Evolutionary conservation across 2,329 filamentous ascomycete genomes (phyloP), one percentile per base, ranked within the genome.

Genomic region (Hypoxylon sp.): DNA sequence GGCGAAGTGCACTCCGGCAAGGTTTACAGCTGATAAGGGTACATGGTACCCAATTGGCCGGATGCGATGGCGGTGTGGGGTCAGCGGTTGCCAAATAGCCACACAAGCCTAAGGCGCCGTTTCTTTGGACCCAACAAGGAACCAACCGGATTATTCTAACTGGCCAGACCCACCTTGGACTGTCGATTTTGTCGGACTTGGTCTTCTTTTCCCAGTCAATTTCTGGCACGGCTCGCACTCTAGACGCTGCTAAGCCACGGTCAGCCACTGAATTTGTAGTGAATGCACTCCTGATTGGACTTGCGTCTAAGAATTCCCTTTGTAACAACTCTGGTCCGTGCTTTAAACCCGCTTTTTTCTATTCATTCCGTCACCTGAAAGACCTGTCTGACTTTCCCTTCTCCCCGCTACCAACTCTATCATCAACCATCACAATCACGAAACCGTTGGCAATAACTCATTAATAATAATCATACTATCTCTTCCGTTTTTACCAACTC

Each of bases 291-390:
- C 37, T 55, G 45, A 51, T 50, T 55, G 45, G 51, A 41, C 51
- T 23, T 51, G 31, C 55, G 31, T 53, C 40, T 16, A 19, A 30
- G 35, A 16, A n/a, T 26, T 7, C 13, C n/a, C 23, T 13, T 31
- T 31, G 29, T 23, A 9, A 16, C 26, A n/a, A 35, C 4, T 7
- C 11, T 57, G 55, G 55, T 45, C 55, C 16, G 55, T 58, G 52
- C 55, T 38, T 15, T 20, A 6, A 6, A 6, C 9, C 30, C 32
- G 23, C 17, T 35, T 51, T 35, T 35, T 54, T 27, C 58, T 42
- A 51, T 56, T 54, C 49, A 62, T 59, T 59, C 59, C 55, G 57
- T 60, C 57, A 62, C 56, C 55, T 60, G 47, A 57, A 57, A 56
- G 38, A 52, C 56, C 56, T 49, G 51, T 50, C 46, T 57, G 53